Evolutionary conservation across 1,284 basidiomycete genomes (phyloP), one percentile per base, ranked within the genome.

Genomic region (Spongiforma sp.): DNA sequence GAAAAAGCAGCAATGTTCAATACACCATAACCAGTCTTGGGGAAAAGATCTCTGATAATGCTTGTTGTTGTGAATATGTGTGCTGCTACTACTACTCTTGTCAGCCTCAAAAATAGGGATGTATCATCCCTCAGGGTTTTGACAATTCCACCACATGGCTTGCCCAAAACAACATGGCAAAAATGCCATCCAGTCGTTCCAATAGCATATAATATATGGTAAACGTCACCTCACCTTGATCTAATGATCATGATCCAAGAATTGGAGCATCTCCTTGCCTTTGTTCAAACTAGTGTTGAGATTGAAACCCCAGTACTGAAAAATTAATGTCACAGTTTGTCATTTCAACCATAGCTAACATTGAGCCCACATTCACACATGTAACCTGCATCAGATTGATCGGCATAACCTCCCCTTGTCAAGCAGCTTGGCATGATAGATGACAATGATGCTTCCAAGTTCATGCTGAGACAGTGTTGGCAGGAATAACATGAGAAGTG

Each of bases 221-320:
- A 46, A 24, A 46, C 19, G 24, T 11, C 46, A 34, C n/a, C 19
- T 32, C 63, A 85, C 89, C 78, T 86, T 85, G 71, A 92, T 85
- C 7, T 80, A 82, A 37, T 92, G 75, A 34, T 75, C 79, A 69
- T 91, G 89, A 36, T 83, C 79, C 71, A 86, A 84, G 53, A 92
- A 82, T 33, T 80, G 80, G 36, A 84, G 75, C 15, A 78, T 73
- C n/a, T 83, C 78, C 56, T 80, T 77, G 5, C 69, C 72, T 11
- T 78, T 73, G 56, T 81, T 73, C 39, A 89, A 77, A 66, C 89
- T 90, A 2, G 88, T 89, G 54, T 90, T 87, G 15, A 93, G 83
- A 71, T 93, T 92, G 81, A 92, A 93, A 36, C 90, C 91, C 90
- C 90, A 92, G 72, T 92, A 90, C 88, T 91, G 48, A 62, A 30